Conservation (phyloP, 176 grass and related monocot species). For the Pontederia crassipes region DNA sequence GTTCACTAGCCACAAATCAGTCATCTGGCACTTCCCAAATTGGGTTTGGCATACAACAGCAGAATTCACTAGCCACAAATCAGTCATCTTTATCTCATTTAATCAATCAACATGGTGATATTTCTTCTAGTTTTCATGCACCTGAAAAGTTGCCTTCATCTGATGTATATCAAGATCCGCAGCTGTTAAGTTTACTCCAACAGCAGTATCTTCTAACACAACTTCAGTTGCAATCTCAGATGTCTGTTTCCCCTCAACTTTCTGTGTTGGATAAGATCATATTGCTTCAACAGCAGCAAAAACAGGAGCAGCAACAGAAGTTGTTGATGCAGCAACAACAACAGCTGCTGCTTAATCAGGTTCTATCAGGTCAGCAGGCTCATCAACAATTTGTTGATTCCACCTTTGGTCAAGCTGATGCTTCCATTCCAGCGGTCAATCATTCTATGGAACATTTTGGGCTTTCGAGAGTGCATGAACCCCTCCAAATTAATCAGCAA, state of each 20-base stretch:
- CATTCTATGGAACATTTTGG: slow-evolving; percentile 23
- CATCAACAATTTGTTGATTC: slow-evolving; percentile 37
- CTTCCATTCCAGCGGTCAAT: slow-evolving; percentile 31
- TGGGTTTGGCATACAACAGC: slow-evolving; percentile 46
- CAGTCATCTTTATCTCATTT: slow-evolving; percentile 43
- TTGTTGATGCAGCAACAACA: slow-evolving; percentile 25
- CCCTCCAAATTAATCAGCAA: slow-evolving; percentile 35
- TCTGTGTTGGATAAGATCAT: slow-evolving; percentile 79
- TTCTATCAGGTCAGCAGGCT: slow-evolving; percentile 22
- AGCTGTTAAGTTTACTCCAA: slow-evolving; percentile 55
- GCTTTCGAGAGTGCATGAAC: slow-evolving; percentile 46
- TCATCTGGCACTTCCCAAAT: slow-evolving; percentile 27
- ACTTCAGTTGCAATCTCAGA: slow-evolving; percentile 66
- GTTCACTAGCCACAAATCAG: slow-evolving; percentile 39
- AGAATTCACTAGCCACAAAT: slow-evolving; percentile 37
- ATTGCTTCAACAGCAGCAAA: slow-evolving; percentile 84
- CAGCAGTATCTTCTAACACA: slow-evolving; percentile 84
- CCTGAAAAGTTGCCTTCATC: slow-evolving; percentile 42
- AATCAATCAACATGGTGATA: slow-evolving; percentile 3
- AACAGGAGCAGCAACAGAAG: slow-evolving; percentile 56
- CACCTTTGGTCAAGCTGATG: slow-evolving; percentile 32
- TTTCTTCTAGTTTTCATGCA: slow-evolving; percentile 20
- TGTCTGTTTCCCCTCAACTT: slow-evolving; percentile 49
- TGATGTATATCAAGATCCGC: slow-evolving; percentile 82
- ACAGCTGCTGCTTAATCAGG: slow-evolving; percentile 60